phyloP scores from a whole-genome alignment of 108 stramenopile species.

The Chaetoceros tenuissimus region DNA sequence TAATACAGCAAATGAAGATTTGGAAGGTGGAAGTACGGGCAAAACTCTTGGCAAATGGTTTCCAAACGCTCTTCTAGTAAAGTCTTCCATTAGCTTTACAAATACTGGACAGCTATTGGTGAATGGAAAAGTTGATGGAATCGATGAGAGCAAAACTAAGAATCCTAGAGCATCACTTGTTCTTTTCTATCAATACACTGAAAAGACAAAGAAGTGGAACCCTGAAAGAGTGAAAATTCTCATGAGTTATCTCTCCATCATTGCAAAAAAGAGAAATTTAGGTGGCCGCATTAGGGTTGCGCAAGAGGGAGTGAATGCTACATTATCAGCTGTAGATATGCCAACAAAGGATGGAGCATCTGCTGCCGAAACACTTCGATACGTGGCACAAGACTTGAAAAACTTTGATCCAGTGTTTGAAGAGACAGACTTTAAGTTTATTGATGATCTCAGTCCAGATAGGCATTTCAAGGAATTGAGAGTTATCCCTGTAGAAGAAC shows the following conservation, averaged over 20 bases:
- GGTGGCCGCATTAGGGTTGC: slow-evolving; percentile 80
- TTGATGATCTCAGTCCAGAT: slow-evolving; percentile 64
- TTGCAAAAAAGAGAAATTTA: slow-evolving; percentile 37
- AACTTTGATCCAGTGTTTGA: slow-evolving; percentile 58
- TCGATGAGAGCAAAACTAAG: slow-evolving; percentile 11
- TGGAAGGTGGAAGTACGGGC: not conserved
- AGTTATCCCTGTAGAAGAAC: slow-evolving; percentile 80
- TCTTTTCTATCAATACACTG: slow-evolving; percentile 77
- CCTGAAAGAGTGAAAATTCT: slow-evolving; percentile 33
- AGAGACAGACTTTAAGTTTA: slow-evolving; percentile 74
- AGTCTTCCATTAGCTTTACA: slow-evolving; percentile 47
- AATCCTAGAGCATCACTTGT: slow-evolving; percentile 53
- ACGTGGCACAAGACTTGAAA: slow-evolving; percentile 55
- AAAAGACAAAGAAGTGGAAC: slow-evolving; percentile 35
- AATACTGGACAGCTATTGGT: slow-evolving; percentile 17
- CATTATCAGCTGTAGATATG: slow-evolving; percentile 47
- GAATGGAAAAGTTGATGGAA: slow-evolving; percentile 2
- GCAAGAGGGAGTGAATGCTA: slow-evolving; percentile 74
- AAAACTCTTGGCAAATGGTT: slow-evolving; percentile 75
- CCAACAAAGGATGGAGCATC: slow-evolving; percentile 9
- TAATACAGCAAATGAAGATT: not conserved
- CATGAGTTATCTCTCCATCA: slow-evolving; percentile 37
- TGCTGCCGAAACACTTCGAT: slow-evolving; percentile 46
- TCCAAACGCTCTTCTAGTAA: slow-evolving; percentile 66
- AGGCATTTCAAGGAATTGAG: slow-evolving; percentile 85